These are phyloP conservation scores for Talaromyces thailandensis DNA, from an alignment of 495 filamentous ascomycete species.

Conservation along the genomic window DNA sequence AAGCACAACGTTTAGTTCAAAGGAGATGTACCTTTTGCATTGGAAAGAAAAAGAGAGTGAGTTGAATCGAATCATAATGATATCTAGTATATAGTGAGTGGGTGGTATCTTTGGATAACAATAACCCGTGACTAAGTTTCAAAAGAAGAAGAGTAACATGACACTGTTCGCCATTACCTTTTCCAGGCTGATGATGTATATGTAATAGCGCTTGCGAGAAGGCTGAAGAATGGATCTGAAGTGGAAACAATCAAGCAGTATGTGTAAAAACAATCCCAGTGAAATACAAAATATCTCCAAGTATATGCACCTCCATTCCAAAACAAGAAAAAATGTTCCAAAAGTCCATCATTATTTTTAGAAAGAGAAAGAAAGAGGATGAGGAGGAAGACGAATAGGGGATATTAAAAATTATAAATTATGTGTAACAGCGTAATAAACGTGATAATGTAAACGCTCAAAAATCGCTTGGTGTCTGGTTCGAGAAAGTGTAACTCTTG, in stretches of 20 bases:
- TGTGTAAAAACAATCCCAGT: not conserved
- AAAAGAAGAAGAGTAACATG: not conserved
- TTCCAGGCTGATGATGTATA: not conserved
- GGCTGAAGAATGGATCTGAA: not conserved
- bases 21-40: too few relatives aligned
- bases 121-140: not conserved
- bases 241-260: not conserved
- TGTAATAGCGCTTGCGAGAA: not conserved
- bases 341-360: not conserved
- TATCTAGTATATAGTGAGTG: not conserved
- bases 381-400: not conserved
- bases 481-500: slow-evolving; percentile 37
- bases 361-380: not conserved
- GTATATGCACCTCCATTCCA: slow-evolving; percentile 5
- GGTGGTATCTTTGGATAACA: not conserved
- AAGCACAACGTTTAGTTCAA: not conserved
- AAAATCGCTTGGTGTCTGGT: slow-evolving; percentile 33
- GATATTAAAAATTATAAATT: not conserved
- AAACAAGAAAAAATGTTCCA: not conserved
- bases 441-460: slow-evolving; percentile 5
- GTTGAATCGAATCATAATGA: not conserved
- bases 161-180: not conserved
- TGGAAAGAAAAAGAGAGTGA: not conserved
- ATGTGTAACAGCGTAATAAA: not conserved
- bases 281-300: slow-evolving; percentile 1